phyloP scores from a whole-genome alignment of 2,329 filamentous ascomycete species.

The Magnaporthiopsis incrustans region DNA sequence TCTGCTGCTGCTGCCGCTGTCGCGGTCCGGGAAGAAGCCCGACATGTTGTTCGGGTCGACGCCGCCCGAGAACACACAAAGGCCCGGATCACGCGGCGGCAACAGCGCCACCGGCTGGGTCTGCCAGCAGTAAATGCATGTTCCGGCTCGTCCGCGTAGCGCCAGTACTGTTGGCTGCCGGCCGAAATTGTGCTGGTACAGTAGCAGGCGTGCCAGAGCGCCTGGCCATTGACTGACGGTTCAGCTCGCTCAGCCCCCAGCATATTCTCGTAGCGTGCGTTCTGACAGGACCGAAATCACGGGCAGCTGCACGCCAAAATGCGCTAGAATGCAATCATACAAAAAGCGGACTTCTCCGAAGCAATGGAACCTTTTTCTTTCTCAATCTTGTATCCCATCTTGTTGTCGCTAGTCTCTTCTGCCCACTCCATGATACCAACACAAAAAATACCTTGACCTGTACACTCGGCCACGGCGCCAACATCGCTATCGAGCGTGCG shows the following conservation, averaged over 20 bases:
- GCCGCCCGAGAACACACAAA: conserved; percentile 46
- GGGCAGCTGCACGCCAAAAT: too few species aligned
- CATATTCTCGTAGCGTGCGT: too few species aligned
- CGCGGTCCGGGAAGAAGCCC: conserved; percentile 51
- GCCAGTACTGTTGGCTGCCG: conserved; percentile 60
- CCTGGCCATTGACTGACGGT: conserved; percentile 51
- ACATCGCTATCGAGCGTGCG: too few species aligned
- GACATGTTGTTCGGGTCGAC: conserved; percentile 59
- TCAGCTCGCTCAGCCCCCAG: conserved; percentile 45
- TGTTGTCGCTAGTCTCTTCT: too few species aligned
- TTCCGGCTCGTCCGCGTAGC: conserved; percentile 54
- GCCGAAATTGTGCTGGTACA: conserved; percentile 34
- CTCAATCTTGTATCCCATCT: too few species aligned
- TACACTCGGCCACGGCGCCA: too few species aligned
- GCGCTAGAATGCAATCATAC: too few species aligned
- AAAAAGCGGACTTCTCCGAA: too few species aligned
- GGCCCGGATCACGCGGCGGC: conserved; percentile 31
- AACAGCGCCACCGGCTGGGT: conserved; percentile 57
- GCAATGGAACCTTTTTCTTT: too few species aligned
- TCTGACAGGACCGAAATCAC: too few species aligned
- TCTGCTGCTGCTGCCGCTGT: conserved; percentile 35
- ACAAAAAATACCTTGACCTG: too few species aligned
- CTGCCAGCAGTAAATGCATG: conserved; percentile 53
- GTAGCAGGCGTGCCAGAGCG: conserved; percentile 58
- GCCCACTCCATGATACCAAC: too few species aligned